Evolutionary conservation across 208 protist genomes (phyloP).

Genomic region (Chromosphaera perkinsii): DNA sequence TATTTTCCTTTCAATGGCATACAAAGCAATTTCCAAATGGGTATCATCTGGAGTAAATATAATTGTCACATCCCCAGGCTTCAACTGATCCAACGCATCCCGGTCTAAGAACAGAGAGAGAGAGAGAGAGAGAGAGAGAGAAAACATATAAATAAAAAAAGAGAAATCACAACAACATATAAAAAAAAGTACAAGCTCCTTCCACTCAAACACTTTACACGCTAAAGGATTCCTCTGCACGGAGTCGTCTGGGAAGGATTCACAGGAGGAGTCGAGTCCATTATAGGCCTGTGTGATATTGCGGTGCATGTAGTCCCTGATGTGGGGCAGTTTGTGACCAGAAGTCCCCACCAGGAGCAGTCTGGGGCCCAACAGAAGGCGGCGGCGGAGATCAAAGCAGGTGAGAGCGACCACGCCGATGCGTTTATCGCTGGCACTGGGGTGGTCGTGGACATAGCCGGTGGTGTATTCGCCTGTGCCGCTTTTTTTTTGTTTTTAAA

Average conservation of each 20-base stretch:
- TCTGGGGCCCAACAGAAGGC: constrained; percentile 21
- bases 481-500: too few relatives aligned
- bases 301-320: constrained; percentile 39
- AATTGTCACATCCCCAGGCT: constrained; percentile 40
- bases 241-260: constrained; percentile 45
- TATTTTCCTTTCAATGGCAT: constrained; percentile 33
- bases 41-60: constrained; percentile 63
- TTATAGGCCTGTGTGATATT: constrained; percentile 35
- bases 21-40: constrained; percentile 45
- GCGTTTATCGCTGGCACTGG: constrained; percentile 41
- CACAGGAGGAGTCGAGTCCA: constrained; percentile 18
- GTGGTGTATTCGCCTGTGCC: constrained; percentile 61
- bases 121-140: too few relatives aligned
- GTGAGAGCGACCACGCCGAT: constrained; percentile 49
- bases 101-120: too few relatives aligned
- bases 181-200: constrained; percentile 38
- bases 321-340: constrained; percentile 42
- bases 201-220: too few relatives aligned
- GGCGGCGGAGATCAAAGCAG: constrained; percentile 47
- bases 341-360: constrained; percentile 39
- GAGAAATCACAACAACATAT: too few relatives aligned
- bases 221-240: too few relatives aligned
- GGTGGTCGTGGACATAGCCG: constrained; percentile 29
- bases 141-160: too few relatives aligned
- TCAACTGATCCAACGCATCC: too few relatives aligned